Percentiles rank a stretch among this genome's conserved stretches.
phyloP scores from a whole-genome alignment of 2,329 filamentous ascomycete species.

The Pseudomassariella vexata region DNA sequence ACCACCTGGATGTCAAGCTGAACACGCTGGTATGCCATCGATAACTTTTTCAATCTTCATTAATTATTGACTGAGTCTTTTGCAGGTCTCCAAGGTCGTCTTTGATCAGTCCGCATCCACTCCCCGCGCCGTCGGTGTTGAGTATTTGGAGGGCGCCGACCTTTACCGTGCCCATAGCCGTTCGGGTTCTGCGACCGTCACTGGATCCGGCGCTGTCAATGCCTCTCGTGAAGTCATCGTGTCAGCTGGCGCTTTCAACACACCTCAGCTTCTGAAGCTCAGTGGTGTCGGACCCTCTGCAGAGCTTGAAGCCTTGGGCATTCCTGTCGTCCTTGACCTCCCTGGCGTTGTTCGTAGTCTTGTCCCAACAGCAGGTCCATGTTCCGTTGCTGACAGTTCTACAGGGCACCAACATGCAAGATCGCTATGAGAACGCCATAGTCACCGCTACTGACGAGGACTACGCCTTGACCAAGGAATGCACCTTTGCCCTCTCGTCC shows the following conservation, averaged over 20 bases:
- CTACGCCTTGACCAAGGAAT: conserved; percentile 20
- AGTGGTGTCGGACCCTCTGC: conserved; percentile 36
- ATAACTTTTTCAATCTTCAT: too few species aligned
- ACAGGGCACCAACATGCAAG: conserved; percentile 54
- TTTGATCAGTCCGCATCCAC: conserved; percentile 24
- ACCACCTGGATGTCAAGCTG: conserved; percentile 35
- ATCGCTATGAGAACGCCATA: conserved; percentile 44
- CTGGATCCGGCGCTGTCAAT: conserved; percentile 17
- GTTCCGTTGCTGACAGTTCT: too few species aligned
- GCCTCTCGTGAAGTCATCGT: conserved; percentile 41
- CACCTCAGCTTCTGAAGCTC: conserved; percentile 39
- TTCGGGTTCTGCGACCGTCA: conserved; percentile 16
- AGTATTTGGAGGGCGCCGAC: conserved; percentile 32
- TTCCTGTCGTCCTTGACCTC: conserved; percentile 47
- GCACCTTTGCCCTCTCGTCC: conserved; percentile 8
- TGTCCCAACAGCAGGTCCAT: too few species aligned
- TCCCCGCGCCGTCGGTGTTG: conserved; percentile 33
- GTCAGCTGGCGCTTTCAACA: conserved; percentile 40
- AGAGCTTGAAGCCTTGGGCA: conserved; percentile 34
- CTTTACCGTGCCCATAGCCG: conserved; percentile 36
- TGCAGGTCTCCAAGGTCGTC: conserved; percentile 31
- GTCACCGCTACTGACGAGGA: conserved; percentile 30
- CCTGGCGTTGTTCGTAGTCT: conserved; percentile 63
- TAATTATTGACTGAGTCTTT: too few species aligned
- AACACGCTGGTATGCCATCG: conserved; percentile 18